phyloP scores from a whole-genome alignment of 768 basidiomycete species.

The Scleroderma citrinum region DNA sequence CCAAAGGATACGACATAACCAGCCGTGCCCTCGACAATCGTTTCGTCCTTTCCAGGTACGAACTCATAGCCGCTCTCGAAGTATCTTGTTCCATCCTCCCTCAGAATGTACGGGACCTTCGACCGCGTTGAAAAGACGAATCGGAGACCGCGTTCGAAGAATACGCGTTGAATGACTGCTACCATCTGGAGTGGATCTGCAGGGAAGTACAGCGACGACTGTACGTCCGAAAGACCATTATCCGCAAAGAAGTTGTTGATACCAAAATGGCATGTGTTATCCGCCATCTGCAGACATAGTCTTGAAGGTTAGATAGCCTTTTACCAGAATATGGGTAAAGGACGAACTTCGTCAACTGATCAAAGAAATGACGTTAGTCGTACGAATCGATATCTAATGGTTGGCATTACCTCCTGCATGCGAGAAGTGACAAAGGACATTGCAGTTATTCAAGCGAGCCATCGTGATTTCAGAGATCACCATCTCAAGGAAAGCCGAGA shows the following conservation, averaged over 20 bases:
- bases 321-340: not conserved
- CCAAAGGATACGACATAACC: constrained; percentile 86
- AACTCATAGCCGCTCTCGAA: constrained; percentile 73
- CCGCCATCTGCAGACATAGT: constrained; percentile 41
- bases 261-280: constrained; percentile 60
- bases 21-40: constrained; percentile 67
- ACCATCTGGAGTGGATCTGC: constrained; percentile 80
- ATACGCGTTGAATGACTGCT: constrained; percentile 68
- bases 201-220: constrained; percentile 83
- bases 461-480: constrained; percentile 83
- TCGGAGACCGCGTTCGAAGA: constrained; percentile 77
- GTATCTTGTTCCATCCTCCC: constrained; percentile 64
- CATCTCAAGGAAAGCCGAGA: constrained; percentile 92
- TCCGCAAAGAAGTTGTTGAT: constrained; percentile 86
- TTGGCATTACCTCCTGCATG: constrained; percentile 65
- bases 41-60: constrained; percentile 79
- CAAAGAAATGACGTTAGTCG: not conserved
- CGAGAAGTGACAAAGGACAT: constrained; percentile 84
- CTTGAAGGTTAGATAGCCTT: not conserved
- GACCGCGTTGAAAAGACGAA: constrained; percentile 88
- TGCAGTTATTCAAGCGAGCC: constrained; percentile 88
- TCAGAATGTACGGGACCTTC: constrained; percentile 83
- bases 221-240: constrained; percentile 76
- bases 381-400: constrained; percentile 8
- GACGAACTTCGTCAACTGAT: constrained; percentile 50